Base-by-base conservation (phyloP, 768 basidiomycete species). In the Cubamyces sp. region DNA sequence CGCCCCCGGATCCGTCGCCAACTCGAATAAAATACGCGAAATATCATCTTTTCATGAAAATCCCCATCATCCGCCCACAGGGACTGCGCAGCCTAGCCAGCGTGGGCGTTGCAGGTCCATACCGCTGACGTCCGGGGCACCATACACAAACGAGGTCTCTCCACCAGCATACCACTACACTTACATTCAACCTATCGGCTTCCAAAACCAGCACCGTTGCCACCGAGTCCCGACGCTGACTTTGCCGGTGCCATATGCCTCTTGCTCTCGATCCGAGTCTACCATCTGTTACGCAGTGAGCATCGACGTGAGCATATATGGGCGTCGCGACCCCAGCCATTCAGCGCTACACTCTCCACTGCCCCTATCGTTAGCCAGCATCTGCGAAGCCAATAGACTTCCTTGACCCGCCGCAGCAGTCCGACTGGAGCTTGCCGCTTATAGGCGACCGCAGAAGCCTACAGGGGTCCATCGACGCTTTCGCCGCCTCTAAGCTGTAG, bases 331-430 rank as follows among this genome's bases (percentile, higher is more conserved):
- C 42, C 14, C 40, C 53, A 23, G 12, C 19, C 50, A 26, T 40
- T 9, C 23, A 53, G 52, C 39, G 53, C 41, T 42, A 28, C 40
- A 34, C 49, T 19, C 49, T 19, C 48, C 37, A 50, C 30, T 19
- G 16, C 49, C 57, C 49, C 41, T 43, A 42, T 58, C 57, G 48
- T 21, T 48, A 23, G 21, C 53, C 40, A 54, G 34, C 34, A 6
- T 40, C 19, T 14, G 34, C 34, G 34, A 34, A 34, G 25, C 53
- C 25, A 16, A 19, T n/a, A 26, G 14, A 23, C 46, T 43, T 51
- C 49, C 57, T 52, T 43, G 57, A 59, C 57, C 57, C 57, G 57
- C 57, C 57, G 49, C 57, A 59, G 57, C 57, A 59, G 16, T 34
- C 34, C 34, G 34, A 34, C 34, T 34, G 34, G 34, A 34, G 34